Percentiles rank a stretch among this genome's conserved stretches.
These are phyloP conservation scores for Massospora cicadina DNA, from an alignment of 371 early-diverging fungal genomes.

Conservation along the genomic window DNA sequence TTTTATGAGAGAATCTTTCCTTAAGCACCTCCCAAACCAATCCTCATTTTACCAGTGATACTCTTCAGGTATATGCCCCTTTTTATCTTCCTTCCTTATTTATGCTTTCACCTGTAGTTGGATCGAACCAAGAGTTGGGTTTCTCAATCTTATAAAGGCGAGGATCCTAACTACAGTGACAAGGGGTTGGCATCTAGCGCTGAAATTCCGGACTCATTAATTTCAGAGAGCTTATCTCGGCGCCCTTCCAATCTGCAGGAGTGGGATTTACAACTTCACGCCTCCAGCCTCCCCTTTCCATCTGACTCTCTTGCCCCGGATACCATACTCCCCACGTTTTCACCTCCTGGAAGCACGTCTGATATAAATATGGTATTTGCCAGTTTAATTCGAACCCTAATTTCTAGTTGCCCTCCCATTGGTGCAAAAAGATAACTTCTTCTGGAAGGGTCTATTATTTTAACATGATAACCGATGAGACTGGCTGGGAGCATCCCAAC, in stretches of 20 bases:
- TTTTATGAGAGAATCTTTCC: slow-evolving; percentile 5
- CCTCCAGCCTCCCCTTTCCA: background rate
- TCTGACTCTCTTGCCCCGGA: background rate
- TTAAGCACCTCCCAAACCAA: background rate
- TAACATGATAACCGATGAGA: slow-evolving; percentile 48
- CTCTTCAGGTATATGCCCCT: background rate
- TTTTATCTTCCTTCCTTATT: background rate
- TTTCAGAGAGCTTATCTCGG: background rate
- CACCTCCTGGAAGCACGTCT: slow-evolving; percentile 3
- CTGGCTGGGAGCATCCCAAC: slow-evolving; percentile 28
- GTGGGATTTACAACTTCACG: background rate
- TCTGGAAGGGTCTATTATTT: slow-evolving; percentile 49
- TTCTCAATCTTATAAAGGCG: background rate
- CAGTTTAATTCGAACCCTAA: background rate
- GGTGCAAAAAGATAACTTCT: slow-evolving; percentile 30
- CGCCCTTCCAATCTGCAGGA: slow-evolving; percentile 6
- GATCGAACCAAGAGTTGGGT: slow-evolving; percentile 10
- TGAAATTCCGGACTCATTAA: background rate
- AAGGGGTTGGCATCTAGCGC: background rate
- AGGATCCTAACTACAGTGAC: background rate
- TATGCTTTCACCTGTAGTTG: background rate
- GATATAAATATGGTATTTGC: slow-evolving; percentile 3
- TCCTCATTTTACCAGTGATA: background rate
- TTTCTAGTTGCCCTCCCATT: slow-evolving; percentile 30
- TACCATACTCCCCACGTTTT: background rate